Conservation (phyloP, 139 green algal species). For the Auxenochlorella pyrenoidosa region DNA sequence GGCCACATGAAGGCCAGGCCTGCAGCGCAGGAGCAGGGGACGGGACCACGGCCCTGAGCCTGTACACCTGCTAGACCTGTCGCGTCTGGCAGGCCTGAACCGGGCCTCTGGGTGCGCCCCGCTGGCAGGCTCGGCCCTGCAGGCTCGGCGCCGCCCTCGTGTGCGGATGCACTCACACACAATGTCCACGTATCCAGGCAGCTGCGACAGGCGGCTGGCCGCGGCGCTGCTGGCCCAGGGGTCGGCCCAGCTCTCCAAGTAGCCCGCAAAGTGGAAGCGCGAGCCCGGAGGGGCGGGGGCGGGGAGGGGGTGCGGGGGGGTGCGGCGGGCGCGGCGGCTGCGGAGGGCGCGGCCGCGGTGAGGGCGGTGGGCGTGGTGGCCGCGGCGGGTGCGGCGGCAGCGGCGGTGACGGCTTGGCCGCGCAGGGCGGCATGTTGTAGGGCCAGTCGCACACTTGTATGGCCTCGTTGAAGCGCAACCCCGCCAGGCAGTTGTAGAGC, state of each 20-base stretch:
- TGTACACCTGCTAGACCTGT: no score
- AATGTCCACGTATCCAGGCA: slow-evolving; percentile 52
- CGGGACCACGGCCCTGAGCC: neutral
- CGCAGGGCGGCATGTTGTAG: neutral
- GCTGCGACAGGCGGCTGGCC: slow-evolving; percentile 23
- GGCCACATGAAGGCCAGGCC: slow-evolving; percentile 51
- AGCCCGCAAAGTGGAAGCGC: slow-evolving; percentile 12
- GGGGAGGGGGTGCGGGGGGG: neutral
- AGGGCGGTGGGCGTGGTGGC: neutral
- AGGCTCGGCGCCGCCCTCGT: no score
- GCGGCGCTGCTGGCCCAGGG: neutral
- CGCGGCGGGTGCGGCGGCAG: neutral
- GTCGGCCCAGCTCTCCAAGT: slow-evolving; percentile 51
- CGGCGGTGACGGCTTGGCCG: neutral
- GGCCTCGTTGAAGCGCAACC: slow-evolving; percentile 1
- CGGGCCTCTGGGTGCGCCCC: no score
- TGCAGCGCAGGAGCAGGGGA: neutral
- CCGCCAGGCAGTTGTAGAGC: neutral
- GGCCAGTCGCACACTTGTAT: neutral
- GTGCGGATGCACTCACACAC: slow-evolving; percentile 27
- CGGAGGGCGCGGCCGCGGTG: neutral
- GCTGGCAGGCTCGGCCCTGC: no score
- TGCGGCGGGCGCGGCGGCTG: neutral
- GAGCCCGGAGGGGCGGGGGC: neutral
- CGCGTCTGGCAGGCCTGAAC: no score